Conservation (phyloP, 345 rosid genomes). For the Bruguiera parviflora region DNA sequence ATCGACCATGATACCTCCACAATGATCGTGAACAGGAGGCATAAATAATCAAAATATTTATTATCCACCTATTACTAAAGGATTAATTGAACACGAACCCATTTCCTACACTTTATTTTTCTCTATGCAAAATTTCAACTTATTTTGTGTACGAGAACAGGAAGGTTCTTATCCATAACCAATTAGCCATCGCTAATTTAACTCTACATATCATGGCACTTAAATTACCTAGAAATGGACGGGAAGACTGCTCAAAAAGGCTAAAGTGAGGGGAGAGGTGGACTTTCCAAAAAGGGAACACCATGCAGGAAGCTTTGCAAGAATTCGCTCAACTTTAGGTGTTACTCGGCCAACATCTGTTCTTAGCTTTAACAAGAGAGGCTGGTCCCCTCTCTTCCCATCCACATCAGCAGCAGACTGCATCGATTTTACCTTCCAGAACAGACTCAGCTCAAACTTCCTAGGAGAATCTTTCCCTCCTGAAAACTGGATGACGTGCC, state of each 20-base stretch:
- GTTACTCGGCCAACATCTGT: constrained; percentile 62
- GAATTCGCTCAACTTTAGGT: constrained; percentile 49
- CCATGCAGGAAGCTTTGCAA: constrained; percentile 66
- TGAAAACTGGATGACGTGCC: constrained; percentile 79
- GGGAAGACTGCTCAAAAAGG: constrained; percentile 66
- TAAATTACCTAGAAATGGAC: constrained; percentile 32
- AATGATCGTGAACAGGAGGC: too few species aligned
- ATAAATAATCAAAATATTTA: too few species aligned
- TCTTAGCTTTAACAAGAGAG: constrained; percentile 70
- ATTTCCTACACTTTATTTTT: too few species aligned
- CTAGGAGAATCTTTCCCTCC: constrained; percentile 71
- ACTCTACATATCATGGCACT: neutral
- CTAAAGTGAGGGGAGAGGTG: constrained; percentile 61
- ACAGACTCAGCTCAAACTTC: constrained; percentile 52
- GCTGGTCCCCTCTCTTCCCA: constrained; percentile 18
- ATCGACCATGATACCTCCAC: too few species aligned
- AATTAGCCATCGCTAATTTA: neutral
- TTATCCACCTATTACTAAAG: too few species aligned
- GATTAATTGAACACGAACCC: too few species aligned
- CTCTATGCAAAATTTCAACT: neutral
- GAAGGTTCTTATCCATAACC: too few species aligned
- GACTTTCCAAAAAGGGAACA: constrained; percentile 86
- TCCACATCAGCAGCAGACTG: constrained; percentile 7
- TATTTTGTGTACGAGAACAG: neutral
- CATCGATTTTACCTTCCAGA: constrained; percentile 36